Percentiles rank a stretch among this genome's conserved stretches.
These are phyloP conservation scores for Puccinia triticina DNA, from an alignment of 1,284 basidiomycete species.

Conservation along the genomic window DNA sequence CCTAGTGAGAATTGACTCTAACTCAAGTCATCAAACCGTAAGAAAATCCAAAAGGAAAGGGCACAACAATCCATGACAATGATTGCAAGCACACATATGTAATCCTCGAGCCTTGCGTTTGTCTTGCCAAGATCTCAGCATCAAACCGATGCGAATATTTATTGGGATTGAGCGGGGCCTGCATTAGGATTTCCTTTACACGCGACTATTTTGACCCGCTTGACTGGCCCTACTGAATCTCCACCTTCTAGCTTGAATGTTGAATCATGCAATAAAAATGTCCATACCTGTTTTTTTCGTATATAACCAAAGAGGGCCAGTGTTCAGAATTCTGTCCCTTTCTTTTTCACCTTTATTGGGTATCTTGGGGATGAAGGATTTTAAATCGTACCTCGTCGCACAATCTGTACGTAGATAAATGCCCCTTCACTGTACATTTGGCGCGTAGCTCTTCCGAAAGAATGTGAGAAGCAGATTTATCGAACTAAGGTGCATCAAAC, in stretches of 20 bases:
- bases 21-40: too few species aligned
- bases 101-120: background rate
- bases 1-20: too few species aligned
- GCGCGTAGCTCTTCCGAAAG: conserved; percentile 87
- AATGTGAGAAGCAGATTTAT: conserved; percentile 87
- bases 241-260: conserved; percentile 87
- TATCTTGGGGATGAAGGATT: background rate
- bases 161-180: conserved; percentile 4
- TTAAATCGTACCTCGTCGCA: conserved; percentile 71
- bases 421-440: conserved; percentile 88
- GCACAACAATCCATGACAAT: background rate
- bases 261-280: conserved; percentile 88
- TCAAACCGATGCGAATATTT: background rate
- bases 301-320: background rate
- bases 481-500: conserved; percentile 72
- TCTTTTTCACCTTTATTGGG: background rate
- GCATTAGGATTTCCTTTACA: conserved; percentile 41
- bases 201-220: conserved; percentile 42
- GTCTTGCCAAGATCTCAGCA: background rate
- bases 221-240: conserved; percentile 43
- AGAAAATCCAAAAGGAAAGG: background rate
- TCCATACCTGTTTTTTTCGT: conserved; percentile 70
- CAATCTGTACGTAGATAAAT: conserved; percentile 85
- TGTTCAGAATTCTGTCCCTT: background rate
- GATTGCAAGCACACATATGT: background rate